Base-by-base conservation (phyloP, 2,329 filamentous ascomycete genomes). In the Teratosphaeria pseudoeucalypti region DNA sequence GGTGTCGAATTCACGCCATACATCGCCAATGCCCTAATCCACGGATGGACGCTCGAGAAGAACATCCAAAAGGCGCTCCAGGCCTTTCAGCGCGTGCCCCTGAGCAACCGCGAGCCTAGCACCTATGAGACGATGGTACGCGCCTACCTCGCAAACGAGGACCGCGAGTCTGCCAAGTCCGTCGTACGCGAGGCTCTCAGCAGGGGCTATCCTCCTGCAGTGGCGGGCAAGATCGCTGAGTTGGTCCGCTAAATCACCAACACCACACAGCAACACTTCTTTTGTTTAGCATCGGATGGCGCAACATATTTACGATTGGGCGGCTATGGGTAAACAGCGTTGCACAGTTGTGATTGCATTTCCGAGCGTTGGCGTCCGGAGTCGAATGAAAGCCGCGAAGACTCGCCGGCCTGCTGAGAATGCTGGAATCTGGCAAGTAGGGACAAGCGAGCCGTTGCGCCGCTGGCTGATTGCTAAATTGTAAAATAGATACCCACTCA, bases 41-140 rank as follows among this genome's bases (percentile, higher is more conserved):
- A 97, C 71, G 94, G 94, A 64, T 99, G 94, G 92, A 90, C 92
- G 26, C 82, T 87, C 14, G 88, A 89, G 72, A 87, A 88, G 75
- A 83, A 95, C 64, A 88, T 97, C 53, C 76, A 78, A 61, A 92
- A 90, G 74, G 89, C 91, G 19, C 85, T 86, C 70, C 77, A 82
- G 27, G 85, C 96, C 62, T 99, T 95, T 72, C 82, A 88, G 61
- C 81, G 82, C n/a, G 86, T 99, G 3, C 83, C 86, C 9, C 82
- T 84, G 32, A 82, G 85, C 58, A 91, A 87, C 77, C 86, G 94
- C 60, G 94, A 99, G 78, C 94, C 94, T 3, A 96, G 91, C 79
- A 99, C 94, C 4, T 99, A 99, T 74, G 94, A 99, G 77, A 92
- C 92, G 49, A 99, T 99, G 94, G 96, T 92, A 5, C 84, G 94